Base-by-base conservation (phyloP, 108 stramenopile species). In the Ochromonas danica region DNA sequence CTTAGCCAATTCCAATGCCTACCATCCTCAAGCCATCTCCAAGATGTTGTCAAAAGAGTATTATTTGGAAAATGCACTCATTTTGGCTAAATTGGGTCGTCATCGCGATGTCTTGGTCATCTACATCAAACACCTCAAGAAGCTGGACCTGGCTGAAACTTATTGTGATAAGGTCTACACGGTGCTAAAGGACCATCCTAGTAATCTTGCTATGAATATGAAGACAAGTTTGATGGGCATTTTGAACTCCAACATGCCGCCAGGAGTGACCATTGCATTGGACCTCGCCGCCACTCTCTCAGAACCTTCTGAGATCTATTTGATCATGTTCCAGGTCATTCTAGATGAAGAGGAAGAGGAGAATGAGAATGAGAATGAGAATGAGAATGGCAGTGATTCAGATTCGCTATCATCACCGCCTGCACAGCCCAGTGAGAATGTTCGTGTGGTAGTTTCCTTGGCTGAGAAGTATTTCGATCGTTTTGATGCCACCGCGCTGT, bases 21-120 rank as follows among this genome's bases (percentile, higher is more conserved):
- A 85, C 79, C 79, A 84, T 45, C 81, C 85, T 10, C 74, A 83
- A 51, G 22, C 22, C 22, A 14, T 51, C 6, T 51, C 22, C 22
- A 14, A 51, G 45, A 51, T 85, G 6, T 72, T 85, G 38, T 82
- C 85, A n/a, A 61, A 63, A 35, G 61, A 43, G 62, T 84, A 83
- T 80, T 71, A 81, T 77, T 72, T 78, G 38, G 85, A 85, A 75
- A 81, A 84, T 27, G 85, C 85, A 43, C 40, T 85, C 77, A 61
- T 85, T 22, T 60, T 85, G 62, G 43, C 74, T 77, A 79, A 80
- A 0, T 74, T 85, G 36, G 85, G 85, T 10, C 60, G 81, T n/a
- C 83, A 85, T 80, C 74, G 77, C 27, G 85, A 84, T 41, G 85
- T 85, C 39, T 40, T 85, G 31, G 67, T 39, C 27, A 84, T 84